Conservation (phyloP, 495 filamentous ascomycete species). For the Trichoderma reesei region DNA sequence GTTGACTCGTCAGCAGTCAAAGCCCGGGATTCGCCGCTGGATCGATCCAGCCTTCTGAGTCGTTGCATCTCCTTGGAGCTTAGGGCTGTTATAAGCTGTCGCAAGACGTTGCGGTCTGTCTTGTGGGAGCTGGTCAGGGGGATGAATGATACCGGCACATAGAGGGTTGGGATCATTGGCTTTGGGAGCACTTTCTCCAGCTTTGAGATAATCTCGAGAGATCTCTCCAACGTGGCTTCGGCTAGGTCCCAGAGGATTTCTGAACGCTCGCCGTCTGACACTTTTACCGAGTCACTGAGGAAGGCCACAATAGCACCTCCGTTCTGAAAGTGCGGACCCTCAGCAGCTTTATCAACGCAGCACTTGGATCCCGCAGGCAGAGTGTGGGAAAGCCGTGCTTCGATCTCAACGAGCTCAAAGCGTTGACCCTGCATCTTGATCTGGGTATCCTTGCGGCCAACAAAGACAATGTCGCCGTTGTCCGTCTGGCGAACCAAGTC, state of each 20-base stretch:
- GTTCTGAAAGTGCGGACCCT: not conserved
- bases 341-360: not conserved
- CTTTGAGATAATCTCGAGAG: not conserved
- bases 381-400: constrained; percentile 9
- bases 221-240: not conserved
- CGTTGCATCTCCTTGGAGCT: not conserved
- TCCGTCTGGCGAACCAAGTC: constrained; percentile 38
- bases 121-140: not conserved
- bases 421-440: constrained; percentile 27
- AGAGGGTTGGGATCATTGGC: not conserved
- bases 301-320: not conserved
- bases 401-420: constrained; percentile 23
- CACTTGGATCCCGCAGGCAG: not conserved
- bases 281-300: not conserved
- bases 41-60: not conserved
- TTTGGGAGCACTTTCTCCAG: not conserved
- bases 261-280: not conserved
- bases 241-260: not conserved
- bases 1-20: not conserved
- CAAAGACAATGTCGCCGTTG: constrained; percentile 16
- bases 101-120: not conserved
- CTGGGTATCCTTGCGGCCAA: constrained; percentile 25
- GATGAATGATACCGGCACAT: not conserved
- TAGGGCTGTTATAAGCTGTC: not conserved
- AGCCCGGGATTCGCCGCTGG: not conserved